phyloP scores from a whole-genome alignment of 2,329 filamentous ascomycete genomes.

The Diaporthe ilicicola region DNA sequence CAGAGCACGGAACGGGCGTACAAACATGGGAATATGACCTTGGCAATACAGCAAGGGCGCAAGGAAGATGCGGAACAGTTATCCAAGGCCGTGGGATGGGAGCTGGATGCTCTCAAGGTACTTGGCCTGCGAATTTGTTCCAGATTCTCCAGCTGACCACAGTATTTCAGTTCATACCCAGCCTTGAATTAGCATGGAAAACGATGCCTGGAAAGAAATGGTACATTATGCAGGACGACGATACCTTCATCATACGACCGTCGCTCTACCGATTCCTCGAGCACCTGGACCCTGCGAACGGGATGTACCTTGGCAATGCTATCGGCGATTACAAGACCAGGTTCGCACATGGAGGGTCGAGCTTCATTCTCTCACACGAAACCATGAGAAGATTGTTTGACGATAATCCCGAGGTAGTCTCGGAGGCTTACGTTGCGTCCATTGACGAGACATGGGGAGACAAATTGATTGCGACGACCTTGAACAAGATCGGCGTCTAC shows the following conservation, averaged over 20 bases:
- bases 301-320: conserved; percentile 64
- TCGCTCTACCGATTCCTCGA: conserved; percentile 58
- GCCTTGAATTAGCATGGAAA: conserved; percentile 60
- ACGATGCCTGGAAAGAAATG: conserved; percentile 64
- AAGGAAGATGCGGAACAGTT: conserved; percentile 48
- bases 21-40: conserved; percentile 51
- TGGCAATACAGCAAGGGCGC: conserved; percentile 49
- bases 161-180: conserved; percentile 57
- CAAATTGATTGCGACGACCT: conserved; percentile 59
- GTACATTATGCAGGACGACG: conserved; percentile 67
- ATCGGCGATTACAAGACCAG: conserved; percentile 64
- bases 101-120: conserved; percentile 60
- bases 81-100: conserved; percentile 54
- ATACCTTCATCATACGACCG: conserved; percentile 61
- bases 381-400: conserved; percentile 57
- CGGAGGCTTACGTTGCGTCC: conserved; percentile 55
- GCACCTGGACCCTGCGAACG: conserved; percentile 55
- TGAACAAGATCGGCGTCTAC: conserved; percentile 63
- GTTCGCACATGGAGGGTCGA: conserved; percentile 66
- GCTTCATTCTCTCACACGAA: conserved; percentile 59
- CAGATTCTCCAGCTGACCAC: not conserved
- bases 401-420: conserved; percentile 50
- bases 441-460: conserved; percentile 63
- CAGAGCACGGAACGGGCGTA: conserved; percentile 45
- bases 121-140: not conserved